Evolutionary conservation across 73 alveolate genomes (phyloP), one percentile per base, ranked within the genome.

Genomic region (Loxodes magnus): DNA sequence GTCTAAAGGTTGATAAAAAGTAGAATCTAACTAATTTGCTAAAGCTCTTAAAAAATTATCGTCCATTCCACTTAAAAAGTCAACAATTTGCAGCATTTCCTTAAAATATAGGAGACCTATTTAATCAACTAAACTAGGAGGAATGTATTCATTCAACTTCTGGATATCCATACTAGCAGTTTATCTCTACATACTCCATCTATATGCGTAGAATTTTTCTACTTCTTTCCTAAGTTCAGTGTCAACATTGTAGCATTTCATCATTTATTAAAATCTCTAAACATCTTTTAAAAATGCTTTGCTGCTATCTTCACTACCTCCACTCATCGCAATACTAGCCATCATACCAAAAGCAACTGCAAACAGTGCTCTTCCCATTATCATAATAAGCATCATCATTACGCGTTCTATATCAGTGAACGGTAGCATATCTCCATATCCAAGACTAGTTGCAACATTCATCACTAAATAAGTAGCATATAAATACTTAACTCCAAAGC

Each of bases 341-440:
- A 74, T 57, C 26, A 67, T 24, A 10, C 88, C 82, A 38, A 74
- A 74, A 12, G 77, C 74, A 4, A 64, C 57, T n/a, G 88, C 80
- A 31, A 74, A 66, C 35, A 74, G 31, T 2, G 58, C 43, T 34
- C 55, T 72, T n/a, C 88, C 88, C 0, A 60, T 28, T 28, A 54
- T 66, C 19, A 66, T 66, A 54, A 67, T 48, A 28, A 74, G 25
- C 34, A 58, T 58, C 23, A 70, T 43, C 44, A 46, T 30, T 22
- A 74, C 44, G 23, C 82, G 24, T 35, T 74, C 88, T 1, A 44
- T 22, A 29, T 66, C 77, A 2, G 35, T 58, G 34, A 25, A 14
- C 5, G 81, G 62, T 6, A 48, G 23, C 75, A 66, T 66, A 36
- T 66, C 67, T 14, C 69, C 44, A 15, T 74, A 55, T 21, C 88